These are phyloP conservation scores for Geotrichum fermentans DNA, from an alignment of 1,139 yeast species.

Conservation along the genomic window DNA sequence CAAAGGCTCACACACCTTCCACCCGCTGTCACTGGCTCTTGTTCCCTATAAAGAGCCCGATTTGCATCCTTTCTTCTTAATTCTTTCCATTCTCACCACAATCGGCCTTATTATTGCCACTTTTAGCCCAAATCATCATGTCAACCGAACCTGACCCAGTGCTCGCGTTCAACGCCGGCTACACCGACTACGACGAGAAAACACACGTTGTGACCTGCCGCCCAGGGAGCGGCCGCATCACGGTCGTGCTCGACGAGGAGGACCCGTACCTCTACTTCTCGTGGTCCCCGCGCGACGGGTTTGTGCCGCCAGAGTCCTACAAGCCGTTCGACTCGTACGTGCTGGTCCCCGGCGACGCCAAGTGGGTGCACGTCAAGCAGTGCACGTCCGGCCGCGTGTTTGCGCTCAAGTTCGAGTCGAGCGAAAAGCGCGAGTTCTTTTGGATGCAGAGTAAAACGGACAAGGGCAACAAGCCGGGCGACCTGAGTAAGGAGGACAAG, in stretches of 20 bases:
- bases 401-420: constrained; percentile 72
- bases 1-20: not conserved
- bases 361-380: constrained; percentile 68
- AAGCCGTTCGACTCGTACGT: constrained; percentile 57
- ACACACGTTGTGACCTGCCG: constrained; percentile 69
- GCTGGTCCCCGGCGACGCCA: constrained; percentile 89
- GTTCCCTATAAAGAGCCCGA: too few species aligned
- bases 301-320: constrained; percentile 28
- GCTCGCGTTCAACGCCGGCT: constrained; percentile 74
- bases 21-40: too few species aligned
- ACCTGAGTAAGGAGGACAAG: constrained; percentile 59
- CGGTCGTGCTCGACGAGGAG: constrained; percentile 61
- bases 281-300: constrained; percentile 55
- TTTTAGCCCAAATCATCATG: constrained; percentile 7
- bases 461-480: constrained; percentile 45
- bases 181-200: constrained; percentile 66
- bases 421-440: constrained; percentile 78
- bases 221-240: constrained; percentile 69
- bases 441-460: constrained; percentile 84
- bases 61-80: not conserved
- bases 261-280: constrained; percentile 49
- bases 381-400: constrained; percentile 82
- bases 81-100: not conserved
- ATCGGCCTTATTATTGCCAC: not conserved
- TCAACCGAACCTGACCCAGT: too few species aligned